These are phyloP conservation scores for Ceratobasidium theobromae DNA, from an alignment of 1,284 basidiomycete species.

Conservation along the genomic window DNA sequence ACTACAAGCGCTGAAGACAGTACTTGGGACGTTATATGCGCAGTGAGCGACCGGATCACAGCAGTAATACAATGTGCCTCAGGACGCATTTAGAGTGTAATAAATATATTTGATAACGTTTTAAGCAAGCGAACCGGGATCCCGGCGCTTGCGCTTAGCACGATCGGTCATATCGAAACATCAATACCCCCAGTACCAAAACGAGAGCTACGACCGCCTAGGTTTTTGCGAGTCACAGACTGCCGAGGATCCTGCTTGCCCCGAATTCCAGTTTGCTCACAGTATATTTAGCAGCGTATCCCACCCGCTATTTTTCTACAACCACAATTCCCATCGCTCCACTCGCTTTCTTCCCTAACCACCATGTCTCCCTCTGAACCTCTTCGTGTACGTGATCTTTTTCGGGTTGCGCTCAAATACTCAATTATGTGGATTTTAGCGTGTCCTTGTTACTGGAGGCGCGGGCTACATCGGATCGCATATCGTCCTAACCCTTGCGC, in stretches of 20 bases:
- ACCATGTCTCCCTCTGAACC: constrained; percentile 24
- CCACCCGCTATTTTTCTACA: neutral
- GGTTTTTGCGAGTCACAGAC: constrained; percentile 3
- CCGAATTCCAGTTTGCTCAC: constrained; percentile 28
- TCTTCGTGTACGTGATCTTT: constrained; percentile 25
- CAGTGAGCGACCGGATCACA: neutral
- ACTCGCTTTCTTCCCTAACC: neutral
- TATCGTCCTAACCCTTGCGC: constrained; percentile 81
- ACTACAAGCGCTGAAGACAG: neutral
- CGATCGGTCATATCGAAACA: constrained; percentile 29
- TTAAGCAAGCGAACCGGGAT: constrained; percentile 1
- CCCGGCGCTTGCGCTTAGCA: constrained; percentile 25
- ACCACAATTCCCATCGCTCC: neutral
- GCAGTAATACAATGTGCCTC: neutral
- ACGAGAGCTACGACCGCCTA: constrained; percentile 24
- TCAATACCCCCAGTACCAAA: neutral
- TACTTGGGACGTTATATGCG: constrained; percentile 9
- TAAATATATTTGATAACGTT: neutral
- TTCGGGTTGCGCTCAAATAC: neutral
- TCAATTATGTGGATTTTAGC: constrained; percentile 47
- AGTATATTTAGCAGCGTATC: constrained; percentile 11
- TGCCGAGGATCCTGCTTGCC: neutral
- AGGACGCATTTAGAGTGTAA: neutral
- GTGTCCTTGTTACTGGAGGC: constrained; percentile 78
- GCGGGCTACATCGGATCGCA: constrained; percentile 91